Conservation (phyloP, 78 protist species). For the Polysphondylium violaceum region DNA sequence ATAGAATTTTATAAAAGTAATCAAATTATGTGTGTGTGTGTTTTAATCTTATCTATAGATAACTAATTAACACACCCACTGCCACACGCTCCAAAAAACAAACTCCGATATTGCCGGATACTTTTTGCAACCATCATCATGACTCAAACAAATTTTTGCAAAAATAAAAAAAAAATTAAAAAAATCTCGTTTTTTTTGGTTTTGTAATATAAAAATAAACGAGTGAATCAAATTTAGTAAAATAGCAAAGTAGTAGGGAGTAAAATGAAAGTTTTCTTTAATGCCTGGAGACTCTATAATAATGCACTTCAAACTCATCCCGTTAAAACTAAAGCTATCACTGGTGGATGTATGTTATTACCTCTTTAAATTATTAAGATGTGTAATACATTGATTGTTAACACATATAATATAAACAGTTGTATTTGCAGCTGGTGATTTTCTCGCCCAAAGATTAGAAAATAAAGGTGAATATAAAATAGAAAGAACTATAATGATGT, state of each 20-base stretch:
- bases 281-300: constrained; percentile 13
- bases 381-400: not conserved
- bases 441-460: constrained; percentile 41
- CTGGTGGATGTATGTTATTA: constrained; percentile 16
- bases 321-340: constrained; percentile 33
- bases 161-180: no score
- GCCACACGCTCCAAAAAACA: no score
- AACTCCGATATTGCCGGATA: no score
- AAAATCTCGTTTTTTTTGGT: not conserved
- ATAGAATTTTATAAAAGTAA: no score
- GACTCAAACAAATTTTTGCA: no score
- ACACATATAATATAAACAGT: not conserved
- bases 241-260: no score
- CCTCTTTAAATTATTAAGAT: not conserved
- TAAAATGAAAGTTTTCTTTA: no score
- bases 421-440: constrained; percentile 44
- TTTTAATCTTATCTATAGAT: no score
- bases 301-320: not conserved
- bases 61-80: no score
- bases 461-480: constrained; percentile 1
- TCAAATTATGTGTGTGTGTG: no score
- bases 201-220: not conserved
- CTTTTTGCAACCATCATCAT: no score
- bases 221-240: not conserved
- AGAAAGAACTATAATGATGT: constrained; percentile 74